phyloP scores from a whole-genome alignment of 305 asterid genomes.

The Fraxinus sp. region DNA sequence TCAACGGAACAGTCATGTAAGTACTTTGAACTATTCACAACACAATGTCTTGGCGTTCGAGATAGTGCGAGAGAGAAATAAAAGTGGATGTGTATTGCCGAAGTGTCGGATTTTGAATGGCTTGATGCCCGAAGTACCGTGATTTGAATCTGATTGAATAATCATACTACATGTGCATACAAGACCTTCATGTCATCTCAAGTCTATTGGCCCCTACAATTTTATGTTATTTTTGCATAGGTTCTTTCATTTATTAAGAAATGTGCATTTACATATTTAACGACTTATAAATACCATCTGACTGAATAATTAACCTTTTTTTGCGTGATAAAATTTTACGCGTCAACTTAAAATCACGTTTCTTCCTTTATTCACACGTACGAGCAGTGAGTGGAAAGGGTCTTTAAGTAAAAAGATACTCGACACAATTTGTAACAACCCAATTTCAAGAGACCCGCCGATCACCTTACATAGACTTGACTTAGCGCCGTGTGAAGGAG shows the following conservation, averaged over 20 bases:
- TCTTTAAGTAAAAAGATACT: too few relatives aligned
- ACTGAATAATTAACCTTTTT: neutral
- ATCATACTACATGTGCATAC: neutral
- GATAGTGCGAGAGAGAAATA: neutral
- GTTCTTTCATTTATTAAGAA: neutral
- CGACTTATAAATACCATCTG: neutral
- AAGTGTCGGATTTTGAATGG: neutral
- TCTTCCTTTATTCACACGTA: neutral
- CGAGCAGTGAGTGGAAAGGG: neutral
- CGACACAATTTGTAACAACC: neutral
- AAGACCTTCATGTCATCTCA: neutral
- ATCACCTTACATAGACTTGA: neutral
- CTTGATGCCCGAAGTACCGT: neutral
- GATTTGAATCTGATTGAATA: neutral
- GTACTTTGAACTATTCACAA: neutral
- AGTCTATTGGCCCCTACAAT: neutral
- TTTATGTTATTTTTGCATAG: too few relatives aligned
- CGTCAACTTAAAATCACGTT: too few relatives aligned
- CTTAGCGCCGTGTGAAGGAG: neutral
- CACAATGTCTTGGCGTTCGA: neutral
- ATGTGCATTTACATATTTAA: neutral
- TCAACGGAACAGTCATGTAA: neutral
- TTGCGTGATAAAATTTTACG: neutral
- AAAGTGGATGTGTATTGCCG: neutral
- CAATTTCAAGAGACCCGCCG: neutral